Percentiles rank a stretch among this genome's conserved stretches.
Evolutionary conservation across 2,329 filamentous ascomycete species (phyloP).

Genomic region (Chrysoporthe austroafricana): DNA sequence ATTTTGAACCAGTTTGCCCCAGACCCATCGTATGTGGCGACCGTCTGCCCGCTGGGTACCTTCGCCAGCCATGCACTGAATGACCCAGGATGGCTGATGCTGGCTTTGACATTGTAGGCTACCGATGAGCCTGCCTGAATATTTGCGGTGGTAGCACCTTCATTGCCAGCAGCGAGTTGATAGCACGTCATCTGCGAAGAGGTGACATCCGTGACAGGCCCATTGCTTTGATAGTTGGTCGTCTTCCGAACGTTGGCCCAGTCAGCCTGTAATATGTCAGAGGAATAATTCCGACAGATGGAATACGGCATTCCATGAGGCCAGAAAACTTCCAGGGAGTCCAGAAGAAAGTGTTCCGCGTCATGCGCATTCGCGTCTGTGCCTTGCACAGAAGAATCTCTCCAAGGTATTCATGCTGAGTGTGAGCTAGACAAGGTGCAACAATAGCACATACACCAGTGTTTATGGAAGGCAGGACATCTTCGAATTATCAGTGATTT

Average conservation of each 20-base stretch:
- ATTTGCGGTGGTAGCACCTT: conserved; percentile 45
- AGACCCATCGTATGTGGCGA: conserved; percentile 43
- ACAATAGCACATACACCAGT: not conserved
- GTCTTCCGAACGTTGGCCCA: conserved; percentile 54
- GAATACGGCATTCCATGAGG: not conserved
- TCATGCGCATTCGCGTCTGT: not conserved
- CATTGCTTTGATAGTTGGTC: conserved; percentile 54
- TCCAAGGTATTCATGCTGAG: not conserved
- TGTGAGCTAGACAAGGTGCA: not conserved
- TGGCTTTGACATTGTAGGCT: conserved; percentile 47
- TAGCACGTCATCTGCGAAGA: conserved; percentile 56
- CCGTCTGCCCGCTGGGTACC: conserved; percentile 43
- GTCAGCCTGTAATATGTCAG: conserved; percentile 34
- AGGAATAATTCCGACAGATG: not conserved
- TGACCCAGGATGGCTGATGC: conserved; percentile 47
- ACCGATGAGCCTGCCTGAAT: conserved; percentile 50
- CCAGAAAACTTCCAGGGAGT: not conserved
- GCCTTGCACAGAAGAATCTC: too few species aligned
- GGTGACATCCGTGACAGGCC: conserved; percentile 51
- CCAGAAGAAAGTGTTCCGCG: not conserved
- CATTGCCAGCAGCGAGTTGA: conserved; percentile 42
- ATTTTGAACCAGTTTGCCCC: conserved; percentile 50
- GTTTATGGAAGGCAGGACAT: conserved; percentile 19
- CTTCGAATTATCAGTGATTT: not conserved
- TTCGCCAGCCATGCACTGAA: conserved; percentile 47